Evolutionary conservation across 495 filamentous ascomycete genomes (phyloP), one percentile per base, ranked within the genome.

Genomic region (Podospora pseudocomata): DNA sequence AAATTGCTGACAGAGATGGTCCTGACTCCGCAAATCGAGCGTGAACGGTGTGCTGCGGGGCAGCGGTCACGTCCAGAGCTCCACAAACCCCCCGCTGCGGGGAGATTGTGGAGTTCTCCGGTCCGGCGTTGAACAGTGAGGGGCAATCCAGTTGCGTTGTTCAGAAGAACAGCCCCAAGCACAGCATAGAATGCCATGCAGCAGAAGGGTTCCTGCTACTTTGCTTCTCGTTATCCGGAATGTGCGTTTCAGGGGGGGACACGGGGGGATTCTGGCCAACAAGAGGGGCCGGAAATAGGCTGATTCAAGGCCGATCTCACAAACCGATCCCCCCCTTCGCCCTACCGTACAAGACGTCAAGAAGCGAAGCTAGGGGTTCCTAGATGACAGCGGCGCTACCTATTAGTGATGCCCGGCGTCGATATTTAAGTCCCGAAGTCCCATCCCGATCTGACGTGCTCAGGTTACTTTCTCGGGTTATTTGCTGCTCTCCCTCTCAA

Each of bases 351-450:
- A 23, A 23, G n/a, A 19, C 7, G 55, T 49, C 20, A 23, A 18
- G 55, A 19, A 58, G 55, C n/a, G 55, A 26, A 58, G 55, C 55
- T 58, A 58, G 55, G 55, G n/a, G 23, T 9, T 13, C 39, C 39
- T 49, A 49, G 39, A 49, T 49, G 39, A 49, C 39, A 49, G 39
- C 39, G 55, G 23, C 55, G 55, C 55, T 58, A 20, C n/a, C 55
- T 58, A 58, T 58, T 58, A 58, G 55, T 58, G 55, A 26, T 58
- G 55, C 23, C 55, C 55, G 55, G 55, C n/a, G 55, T 58, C 55
- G 55, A 58, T 58, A 58, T 20, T 20, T 58, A 58, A 58, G 55
- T 58, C 55, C 55, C 55, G 55, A 58, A 26, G n/a, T 26, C n/a
- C 23, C 55, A 18, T 26, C 55, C 55, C n/a, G 55, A 58, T 19